Base-by-base conservation (phyloP, 192 early-diverging fungal species). In the Entomortierella parvispora region DNA sequence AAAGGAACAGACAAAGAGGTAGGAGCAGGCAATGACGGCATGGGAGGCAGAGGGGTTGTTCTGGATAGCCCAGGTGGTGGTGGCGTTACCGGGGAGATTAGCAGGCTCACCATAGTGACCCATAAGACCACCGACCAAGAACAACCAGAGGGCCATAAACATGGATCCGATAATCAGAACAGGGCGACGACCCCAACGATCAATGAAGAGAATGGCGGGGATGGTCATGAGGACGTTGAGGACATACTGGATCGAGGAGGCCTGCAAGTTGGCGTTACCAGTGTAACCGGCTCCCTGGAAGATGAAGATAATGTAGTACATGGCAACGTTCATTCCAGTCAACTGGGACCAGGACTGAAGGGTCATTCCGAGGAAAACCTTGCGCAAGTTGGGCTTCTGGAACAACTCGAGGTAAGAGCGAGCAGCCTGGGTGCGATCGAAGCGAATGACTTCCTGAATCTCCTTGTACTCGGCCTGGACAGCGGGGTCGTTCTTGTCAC, bases 321-420 rank as follows among this genome's bases (percentile, higher is more conserved):
- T 87, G 33, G 94, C 88, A 45, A 91, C 87, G 69, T 97, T 97
- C 81, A 95, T 93, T 54, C 94, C 95, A 20, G 92, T 94, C 37
- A 91, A 78, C 71, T 95, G 94, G 67, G 92, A 91, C 71, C 92
- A 89, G 15, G 86, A 82, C 62, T 93, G 93, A 57, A 96, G 81
- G 33, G 77, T 59, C 15, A 94, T 72, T 12, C 92, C 91, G 12
- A 91, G 68, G 26, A 90, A 58, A n/a, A 90, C 74, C 22, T 93
- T 90, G 11, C 83, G 87, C 26, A 82, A 69, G 22, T 82, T 79
- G 25, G 86, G 86, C 49, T 66, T 78, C 1, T 80, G 77, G 52
- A 91, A 64, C 0, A 90, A 71, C 52, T 91, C 89, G 8, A 43
- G 14, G 61, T 93, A 93, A 55, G 84, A 86, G 57, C 87, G 83